Evolutionary conservation across 768 basidiomycete species (phyloP).

Genomic region (Lentinula boryana): DNA sequence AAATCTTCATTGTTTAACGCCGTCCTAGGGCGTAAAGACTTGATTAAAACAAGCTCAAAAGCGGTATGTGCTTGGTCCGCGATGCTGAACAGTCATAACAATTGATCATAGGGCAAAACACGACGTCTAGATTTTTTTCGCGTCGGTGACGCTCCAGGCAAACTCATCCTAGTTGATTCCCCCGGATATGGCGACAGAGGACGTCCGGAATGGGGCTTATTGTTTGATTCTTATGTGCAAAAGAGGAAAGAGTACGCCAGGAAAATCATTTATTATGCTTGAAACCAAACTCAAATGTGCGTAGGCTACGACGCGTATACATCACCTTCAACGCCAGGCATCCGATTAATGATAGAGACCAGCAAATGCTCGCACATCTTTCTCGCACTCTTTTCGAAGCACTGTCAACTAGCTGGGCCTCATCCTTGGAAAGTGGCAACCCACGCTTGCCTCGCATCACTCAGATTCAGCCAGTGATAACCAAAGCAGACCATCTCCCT

Average conservation of each 20-base stretch:
- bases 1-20: constrained; percentile 74
- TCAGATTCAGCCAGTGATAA: constrained; percentile 62
- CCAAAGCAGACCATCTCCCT: constrained; percentile 57
- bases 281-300: background rate
- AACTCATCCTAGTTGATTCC: constrained; percentile 61
- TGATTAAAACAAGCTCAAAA: constrained; percentile 64
- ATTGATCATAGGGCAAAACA: constrained; percentile 54
- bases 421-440: constrained; percentile 2
- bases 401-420: constrained; percentile 5
- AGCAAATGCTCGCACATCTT: constrained; percentile 55
- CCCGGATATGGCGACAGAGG: constrained; percentile 78
- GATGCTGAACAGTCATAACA: background rate
- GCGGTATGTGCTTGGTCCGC: constrained; percentile 39
- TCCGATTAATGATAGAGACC: constrained; percentile 49
- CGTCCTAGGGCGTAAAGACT: constrained; percentile 48
- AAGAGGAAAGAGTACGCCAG: constrained; percentile 53
- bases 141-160: constrained; percentile 40
- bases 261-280: background rate
- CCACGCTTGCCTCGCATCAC: constrained; percentile 43
- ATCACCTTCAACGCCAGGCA: constrained; percentile 68
- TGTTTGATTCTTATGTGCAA: constrained; percentile 61
- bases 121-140: constrained; percentile 66
- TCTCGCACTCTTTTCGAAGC: constrained; percentile 26
- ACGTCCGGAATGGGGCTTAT: constrained; percentile 65
- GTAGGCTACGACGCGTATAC: constrained; percentile 64